Conservation (phyloP, 2,329 filamentous ascomycete species). For the Venturia asperata region DNA sequence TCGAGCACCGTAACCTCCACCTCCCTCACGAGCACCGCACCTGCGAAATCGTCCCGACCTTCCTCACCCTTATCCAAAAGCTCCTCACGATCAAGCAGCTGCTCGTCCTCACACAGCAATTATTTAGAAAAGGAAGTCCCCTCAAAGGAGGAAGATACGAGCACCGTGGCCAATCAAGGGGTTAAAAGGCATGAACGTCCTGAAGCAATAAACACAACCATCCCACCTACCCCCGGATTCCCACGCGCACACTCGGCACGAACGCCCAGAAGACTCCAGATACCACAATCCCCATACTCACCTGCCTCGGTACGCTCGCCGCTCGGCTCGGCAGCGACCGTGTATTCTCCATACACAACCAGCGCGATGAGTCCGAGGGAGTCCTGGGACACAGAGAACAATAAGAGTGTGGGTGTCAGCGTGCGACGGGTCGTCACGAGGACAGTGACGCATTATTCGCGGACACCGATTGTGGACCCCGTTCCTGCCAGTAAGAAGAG, state of each 20-base stretch:
- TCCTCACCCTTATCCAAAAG: constrained; percentile 25
- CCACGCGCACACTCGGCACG: constrained; percentile 54
- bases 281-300: constrained; percentile 70
- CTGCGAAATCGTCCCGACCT: constrained; percentile 28
- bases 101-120: constrained; percentile 24
- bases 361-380: constrained; percentile 64
- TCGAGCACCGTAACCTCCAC: constrained; percentile 19
- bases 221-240: constrained; percentile 56
- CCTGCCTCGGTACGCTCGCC: constrained; percentile 57
- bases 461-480: constrained; percentile 55
- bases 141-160: constrained; percentile 22
- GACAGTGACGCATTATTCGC: constrained; percentile 77
- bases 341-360: constrained; percentile 68
- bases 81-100: constrained; percentile 35
- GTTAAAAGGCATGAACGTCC: constrained; percentile 15
- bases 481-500: constrained; percentile 90
- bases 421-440: constrained; percentile 90
- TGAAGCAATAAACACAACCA: constrained; percentile 21
- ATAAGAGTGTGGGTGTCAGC: constrained; percentile 55
- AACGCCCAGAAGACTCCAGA: constrained; percentile 59
- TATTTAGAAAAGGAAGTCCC: background rate
- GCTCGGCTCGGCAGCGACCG: constrained; percentile 49
- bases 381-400: constrained; percentile 62
- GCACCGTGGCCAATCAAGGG: constrained; percentile 14
- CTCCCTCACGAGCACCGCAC: constrained; percentile 10